Conservation (phyloP, 495 filamentous ascomycete genomes). For the Penicillium pulvis region DNA sequence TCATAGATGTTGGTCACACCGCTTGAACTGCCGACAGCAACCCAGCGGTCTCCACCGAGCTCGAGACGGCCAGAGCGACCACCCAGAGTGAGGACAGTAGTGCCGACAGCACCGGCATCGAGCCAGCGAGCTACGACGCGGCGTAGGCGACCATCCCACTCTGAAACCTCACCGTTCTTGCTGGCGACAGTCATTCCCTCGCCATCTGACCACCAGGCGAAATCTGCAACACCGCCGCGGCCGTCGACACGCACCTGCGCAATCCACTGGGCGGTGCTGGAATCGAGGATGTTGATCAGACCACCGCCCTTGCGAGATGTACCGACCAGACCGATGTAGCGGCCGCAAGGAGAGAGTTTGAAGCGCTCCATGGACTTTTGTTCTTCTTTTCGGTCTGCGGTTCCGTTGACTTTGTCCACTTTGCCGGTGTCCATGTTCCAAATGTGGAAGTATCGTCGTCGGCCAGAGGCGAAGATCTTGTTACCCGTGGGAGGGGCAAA, state of each 20-base stretch:
- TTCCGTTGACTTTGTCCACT: conserved; percentile 81
- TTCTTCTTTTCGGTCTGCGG: conserved; percentile 66
- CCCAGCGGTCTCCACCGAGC: conserved; percentile 83
- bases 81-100: conserved; percentile 77
- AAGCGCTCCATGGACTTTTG: conserved; percentile 91
- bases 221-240: conserved; percentile 80
- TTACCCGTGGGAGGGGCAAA: conserved; percentile 60
- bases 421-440: conserved; percentile 84
- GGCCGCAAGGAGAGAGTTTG: conserved; percentile 80
- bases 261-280: conserved; percentile 84
- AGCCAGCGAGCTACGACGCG: conserved; percentile 78
- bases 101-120: conserved; percentile 88
- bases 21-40: conserved; percentile 79
- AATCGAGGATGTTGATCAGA: conserved; percentile 81
- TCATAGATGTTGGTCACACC: conserved; percentile 95
- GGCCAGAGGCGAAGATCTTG: conserved; percentile 77
- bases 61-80: conserved; percentile 57
- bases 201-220: conserved; percentile 88
- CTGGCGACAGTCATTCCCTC: conserved; percentile 74
- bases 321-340: conserved; percentile 78
- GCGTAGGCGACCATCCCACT: conserved; percentile 70
- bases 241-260: conserved; percentile 81
- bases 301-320: conserved; percentile 81
- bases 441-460: conserved; percentile 88
- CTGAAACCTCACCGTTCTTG: conserved; percentile 89